These are phyloP conservation scores for Brassica juncea DNA, from an alignment of 345 rosid genomes.

Conservation along the genomic window DNA sequence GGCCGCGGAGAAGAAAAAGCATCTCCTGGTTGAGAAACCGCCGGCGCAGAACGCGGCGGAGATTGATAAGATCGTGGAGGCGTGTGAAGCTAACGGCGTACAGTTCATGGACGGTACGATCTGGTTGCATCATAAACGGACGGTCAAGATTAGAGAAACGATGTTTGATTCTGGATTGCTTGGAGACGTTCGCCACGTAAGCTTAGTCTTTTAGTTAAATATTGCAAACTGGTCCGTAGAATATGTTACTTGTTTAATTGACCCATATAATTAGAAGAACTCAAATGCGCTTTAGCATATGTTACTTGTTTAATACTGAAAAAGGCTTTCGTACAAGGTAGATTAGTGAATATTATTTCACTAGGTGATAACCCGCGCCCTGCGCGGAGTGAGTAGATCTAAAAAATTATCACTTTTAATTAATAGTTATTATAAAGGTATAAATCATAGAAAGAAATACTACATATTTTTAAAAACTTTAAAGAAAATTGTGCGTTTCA, in stretches of 20 bases:
- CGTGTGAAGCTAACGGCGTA: conserved; percentile 61
- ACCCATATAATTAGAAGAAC: background rate
- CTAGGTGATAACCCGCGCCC: too few species aligned
- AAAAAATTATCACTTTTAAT: too few species aligned
- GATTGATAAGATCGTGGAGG: conserved; percentile 58
- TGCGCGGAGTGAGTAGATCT: too few species aligned
- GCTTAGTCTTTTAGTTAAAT: background rate
- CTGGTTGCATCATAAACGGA: conserved; percentile 79
- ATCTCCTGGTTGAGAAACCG: conserved; percentile 70
- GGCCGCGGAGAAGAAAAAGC: conserved; percentile 62
- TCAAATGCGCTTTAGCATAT: background rate
- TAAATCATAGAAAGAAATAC: too few species aligned
- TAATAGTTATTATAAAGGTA: too few species aligned
- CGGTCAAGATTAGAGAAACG: conserved; percentile 51
- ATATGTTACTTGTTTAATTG: conserved; percentile 17
- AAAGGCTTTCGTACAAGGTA: background rate
- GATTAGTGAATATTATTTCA: background rate
- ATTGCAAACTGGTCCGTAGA: conserved; percentile 19
- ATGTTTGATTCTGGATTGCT: conserved; percentile 51
- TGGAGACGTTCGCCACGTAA: conserved; percentile 48
- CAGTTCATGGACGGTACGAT: conserved; percentile 80
- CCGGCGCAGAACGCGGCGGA: conserved; percentile 54
- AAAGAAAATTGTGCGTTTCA: too few species aligned
- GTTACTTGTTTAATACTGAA: background rate
- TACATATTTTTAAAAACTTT: too few species aligned